These are phyloP conservation scores for Cryphonectria nitschkei DNA, from an alignment of 2,329 filamentous ascomycete species.

Conservation along the genomic window DNA sequence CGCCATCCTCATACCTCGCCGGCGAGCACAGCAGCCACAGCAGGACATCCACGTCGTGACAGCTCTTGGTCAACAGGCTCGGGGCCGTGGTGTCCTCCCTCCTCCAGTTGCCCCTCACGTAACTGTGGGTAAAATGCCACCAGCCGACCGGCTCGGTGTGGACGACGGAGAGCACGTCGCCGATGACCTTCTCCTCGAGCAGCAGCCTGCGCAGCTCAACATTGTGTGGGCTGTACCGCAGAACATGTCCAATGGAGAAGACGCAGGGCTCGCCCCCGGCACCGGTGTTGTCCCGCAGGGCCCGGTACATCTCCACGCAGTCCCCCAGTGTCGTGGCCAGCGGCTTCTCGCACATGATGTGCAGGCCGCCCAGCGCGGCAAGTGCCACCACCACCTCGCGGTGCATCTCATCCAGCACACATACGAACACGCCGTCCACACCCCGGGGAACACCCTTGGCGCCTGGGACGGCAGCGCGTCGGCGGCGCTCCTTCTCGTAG, in stretches of 20 bases:
- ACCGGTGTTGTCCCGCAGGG: slow-evolving; percentile 48
- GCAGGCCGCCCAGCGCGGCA: slow-evolving; percentile 67
- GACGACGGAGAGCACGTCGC: slow-evolving; percentile 82
- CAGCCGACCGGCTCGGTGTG: slow-evolving; percentile 95
- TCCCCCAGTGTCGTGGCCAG: slow-evolving; percentile 78
- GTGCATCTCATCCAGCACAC: slow-evolving; percentile 87
- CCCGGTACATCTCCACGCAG: slow-evolving; percentile 74
- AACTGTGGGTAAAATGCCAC: slow-evolving; percentile 94
- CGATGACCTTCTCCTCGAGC: slow-evolving; percentile 74
- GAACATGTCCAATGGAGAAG: slow-evolving; percentile 91
- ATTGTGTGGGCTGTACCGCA: slow-evolving; percentile 93
- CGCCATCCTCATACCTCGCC: slow-evolving; percentile 46
- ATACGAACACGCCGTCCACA: slow-evolving; percentile 65
- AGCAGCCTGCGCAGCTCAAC: slow-evolving; percentile 79
- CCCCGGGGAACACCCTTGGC: slow-evolving; percentile 52
- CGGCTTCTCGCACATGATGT: slow-evolving; percentile 96
- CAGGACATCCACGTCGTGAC: slow-evolving; percentile 92
- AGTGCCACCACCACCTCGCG: slow-evolving; percentile 77
- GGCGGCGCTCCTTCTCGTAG: slow-evolving; percentile 69
- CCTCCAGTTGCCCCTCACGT: slow-evolving; percentile 93
- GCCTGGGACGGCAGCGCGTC: slow-evolving; percentile 50
- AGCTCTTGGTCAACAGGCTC: slow-evolving; percentile 90
- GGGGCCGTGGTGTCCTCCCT: slow-evolving; percentile 76
- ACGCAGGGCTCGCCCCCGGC: slow-evolving; percentile 48
- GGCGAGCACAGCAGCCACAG: slow-evolving; percentile 89